These are phyloP conservation scores for Nigrospora oryzae DNA, from an alignment of 2,329 filamentous ascomycete genomes.

Conservation along the genomic window DNA sequence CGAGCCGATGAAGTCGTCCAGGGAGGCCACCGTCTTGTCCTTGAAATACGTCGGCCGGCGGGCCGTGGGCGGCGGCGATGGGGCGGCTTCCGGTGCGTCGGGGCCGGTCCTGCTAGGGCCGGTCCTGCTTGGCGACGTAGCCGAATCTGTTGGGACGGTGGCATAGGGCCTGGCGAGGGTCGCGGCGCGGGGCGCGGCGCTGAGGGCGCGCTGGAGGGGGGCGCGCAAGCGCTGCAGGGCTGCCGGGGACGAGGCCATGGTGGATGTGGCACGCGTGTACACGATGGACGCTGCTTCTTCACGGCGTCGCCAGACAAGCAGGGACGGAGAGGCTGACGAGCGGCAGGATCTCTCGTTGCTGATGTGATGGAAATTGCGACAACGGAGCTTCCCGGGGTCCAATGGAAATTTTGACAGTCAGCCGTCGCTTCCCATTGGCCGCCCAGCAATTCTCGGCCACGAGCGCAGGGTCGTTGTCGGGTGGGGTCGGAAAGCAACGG, in stretches of 20 bases:
- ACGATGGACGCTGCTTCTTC: too few relatives aligned
- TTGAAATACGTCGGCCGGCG: conserved; percentile 49
- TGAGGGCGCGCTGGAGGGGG: conserved; percentile 17
- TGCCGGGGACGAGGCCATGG: conserved; percentile 17
- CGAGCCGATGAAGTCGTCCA: conserved; percentile 47
- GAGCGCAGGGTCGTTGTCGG: too few relatives aligned
- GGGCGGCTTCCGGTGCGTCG: not conserved
- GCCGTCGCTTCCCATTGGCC: too few relatives aligned
- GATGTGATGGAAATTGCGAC: too few relatives aligned
- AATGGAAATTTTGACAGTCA: too few relatives aligned
- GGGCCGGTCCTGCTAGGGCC: not conserved
- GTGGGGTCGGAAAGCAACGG: too few relatives aligned
- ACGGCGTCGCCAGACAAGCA: too few relatives aligned
- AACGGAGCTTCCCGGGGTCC: too few relatives aligned
- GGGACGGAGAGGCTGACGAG: too few relatives aligned
- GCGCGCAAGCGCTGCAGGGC: conserved; percentile 16
- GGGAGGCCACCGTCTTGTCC: conserved; percentile 45
- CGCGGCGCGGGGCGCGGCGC: conserved; percentile 8
- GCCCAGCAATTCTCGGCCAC: too few relatives aligned
- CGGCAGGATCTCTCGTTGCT: too few relatives aligned
- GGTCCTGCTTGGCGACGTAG: conserved; percentile 16
- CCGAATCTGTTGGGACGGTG: conserved; percentile 15
- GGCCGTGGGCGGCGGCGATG: conserved; percentile 10
- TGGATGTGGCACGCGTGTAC: not conserved
- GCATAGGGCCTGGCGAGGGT: conserved; percentile 14